phyloP scores from a whole-genome alignment of 2,329 filamentous ascomycete species.

The Fusarium ramigenum region DNA sequence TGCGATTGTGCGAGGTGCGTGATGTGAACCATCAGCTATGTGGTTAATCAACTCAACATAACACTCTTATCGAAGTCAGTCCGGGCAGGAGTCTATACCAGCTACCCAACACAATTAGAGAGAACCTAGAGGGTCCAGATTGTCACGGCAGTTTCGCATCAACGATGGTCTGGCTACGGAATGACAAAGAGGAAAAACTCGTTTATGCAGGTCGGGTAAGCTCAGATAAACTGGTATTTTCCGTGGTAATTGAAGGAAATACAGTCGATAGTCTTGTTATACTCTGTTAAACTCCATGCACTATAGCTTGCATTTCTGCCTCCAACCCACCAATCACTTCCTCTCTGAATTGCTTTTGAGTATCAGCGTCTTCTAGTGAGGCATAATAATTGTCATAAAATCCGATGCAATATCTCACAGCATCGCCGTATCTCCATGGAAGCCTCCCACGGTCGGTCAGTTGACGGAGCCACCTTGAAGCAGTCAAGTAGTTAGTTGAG shows the following conservation, averaged over 20 bases:
- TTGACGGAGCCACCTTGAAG: not conserved
- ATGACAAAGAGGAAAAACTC: not conserved
- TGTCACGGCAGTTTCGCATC: not conserved
- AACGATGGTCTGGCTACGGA: not conserved
- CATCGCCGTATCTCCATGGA: not conserved
- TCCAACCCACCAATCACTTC: not conserved
- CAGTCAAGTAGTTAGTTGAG: not conserved
- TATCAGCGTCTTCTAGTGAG: not conserved
- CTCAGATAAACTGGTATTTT: not conserved
- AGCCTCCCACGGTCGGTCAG: accelerated
- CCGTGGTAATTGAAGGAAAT: accelerated
- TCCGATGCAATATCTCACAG: not conserved
- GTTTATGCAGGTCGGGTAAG: not conserved
- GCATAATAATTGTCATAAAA: not conserved
- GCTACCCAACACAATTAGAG: no score
- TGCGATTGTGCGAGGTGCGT: no score
- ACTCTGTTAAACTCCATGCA: not conserved
- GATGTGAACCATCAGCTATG: no score
- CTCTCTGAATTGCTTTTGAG: not conserved
- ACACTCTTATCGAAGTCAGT: no score
- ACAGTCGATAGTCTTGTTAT: not conserved
- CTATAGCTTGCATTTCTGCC: not conserved
- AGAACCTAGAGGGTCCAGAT: no score
- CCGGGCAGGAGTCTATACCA: no score
- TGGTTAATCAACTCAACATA: no score